Base-by-base conservation (phyloP, 1,284 basidiomycete genomes). In the Porodaedalea pini region DNA sequence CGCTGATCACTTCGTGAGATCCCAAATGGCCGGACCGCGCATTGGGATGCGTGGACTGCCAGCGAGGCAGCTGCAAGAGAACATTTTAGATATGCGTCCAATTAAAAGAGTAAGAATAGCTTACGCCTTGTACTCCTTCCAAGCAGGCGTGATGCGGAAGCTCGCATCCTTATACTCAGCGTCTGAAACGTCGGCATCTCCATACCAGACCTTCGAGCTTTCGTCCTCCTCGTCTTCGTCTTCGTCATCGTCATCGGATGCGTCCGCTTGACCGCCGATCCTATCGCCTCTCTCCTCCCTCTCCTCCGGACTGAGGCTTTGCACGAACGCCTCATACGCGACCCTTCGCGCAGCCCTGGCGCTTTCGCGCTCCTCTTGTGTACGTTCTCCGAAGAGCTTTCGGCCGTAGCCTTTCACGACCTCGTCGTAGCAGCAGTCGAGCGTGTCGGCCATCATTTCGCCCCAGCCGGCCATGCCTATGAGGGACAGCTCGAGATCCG, bases 41-140 rank as follows among this genome's bases (percentile, higher is more conserved):
- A 71, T 31, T 0, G 71, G 73, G 4, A 43, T 13, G 19, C 15
- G 39, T 8, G 25, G 32, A 54, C 10, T 21, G 4, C 15, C 41
- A 6, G 7, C 25, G 19, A 44, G 41, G 25, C 25, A 23, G 7
- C 41, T 44, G n/a, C n/a, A n/a, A 21, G 6, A 44, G 19, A 23
- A 23, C 7, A 3, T 11, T 6, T 5, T 23, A 11, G 2, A 21
- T 44, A 17, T 19, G 17, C 21, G 19, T 8, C 21, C 25, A 17
- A 19, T 31, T n/a, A n/a, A 31, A 17, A 15, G n/a, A 27, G 27
- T 29, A n/a, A n/a, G 15, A 25, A 31, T 15, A 25, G 19, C 57
- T 47, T 66, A 68, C 5, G 64, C 65, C 59, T 67, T 73, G 63
- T 75, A 75, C 19, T 73, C 68, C 62, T 73, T 76, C 71, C 73